Percentiles rank a stretch among this genome's conserved stretches.
Conservation (phyloP, 2,329 filamentous ascomycete genomes). For the Alternaria burnsii region DNA sequence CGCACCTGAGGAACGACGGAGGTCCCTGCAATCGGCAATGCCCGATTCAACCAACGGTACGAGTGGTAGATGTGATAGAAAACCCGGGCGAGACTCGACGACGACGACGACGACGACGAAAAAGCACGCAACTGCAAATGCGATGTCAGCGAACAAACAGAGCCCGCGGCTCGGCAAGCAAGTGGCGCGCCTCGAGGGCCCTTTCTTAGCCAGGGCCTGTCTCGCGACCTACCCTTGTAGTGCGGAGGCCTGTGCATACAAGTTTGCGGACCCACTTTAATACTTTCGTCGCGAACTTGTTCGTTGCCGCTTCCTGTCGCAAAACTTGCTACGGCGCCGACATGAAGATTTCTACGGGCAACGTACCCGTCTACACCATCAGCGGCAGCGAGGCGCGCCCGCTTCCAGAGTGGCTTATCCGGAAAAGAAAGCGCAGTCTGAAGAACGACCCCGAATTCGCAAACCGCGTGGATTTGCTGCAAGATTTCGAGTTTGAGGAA, state of each 20-base stretch:
- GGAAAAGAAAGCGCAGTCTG: slow-evolving; percentile 82
- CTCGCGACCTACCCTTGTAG: not conserved
- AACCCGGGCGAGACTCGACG: not conserved
- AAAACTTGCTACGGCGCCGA: slow-evolving; percentile 24
- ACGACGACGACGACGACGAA: not conserved
- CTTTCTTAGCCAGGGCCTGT: not conserved
- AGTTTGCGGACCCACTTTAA: not conserved
- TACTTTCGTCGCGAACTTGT: slow-evolving; percentile 16
- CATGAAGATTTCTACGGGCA: slow-evolving; percentile 85
- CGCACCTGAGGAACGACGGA: not conserved
- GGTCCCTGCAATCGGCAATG: not conserved
- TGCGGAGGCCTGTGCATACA: not conserved
- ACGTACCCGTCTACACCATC: slow-evolving; percentile 92
- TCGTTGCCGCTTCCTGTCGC: slow-evolving; percentile 7
- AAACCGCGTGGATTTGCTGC: slow-evolving; percentile 90
- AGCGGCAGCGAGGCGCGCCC: slow-evolving; percentile 87
- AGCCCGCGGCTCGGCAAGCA: not conserved
- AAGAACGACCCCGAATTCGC: slow-evolving; percentile 94
- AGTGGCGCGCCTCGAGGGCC: not conserved
- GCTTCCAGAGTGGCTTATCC: slow-evolving; percentile 93
- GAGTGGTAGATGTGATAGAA: not conserved
- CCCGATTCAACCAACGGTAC: not conserved
- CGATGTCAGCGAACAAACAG: not conserved
- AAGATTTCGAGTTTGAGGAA: slow-evolving; percentile 98
- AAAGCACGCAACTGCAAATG: not conserved